Percentiles rank a stretch among this genome's conserved stretches.
Evolutionary conservation across 495 filamentous ascomycete genomes (phyloP).

Genomic region (Aspergillus wentii): DNA sequence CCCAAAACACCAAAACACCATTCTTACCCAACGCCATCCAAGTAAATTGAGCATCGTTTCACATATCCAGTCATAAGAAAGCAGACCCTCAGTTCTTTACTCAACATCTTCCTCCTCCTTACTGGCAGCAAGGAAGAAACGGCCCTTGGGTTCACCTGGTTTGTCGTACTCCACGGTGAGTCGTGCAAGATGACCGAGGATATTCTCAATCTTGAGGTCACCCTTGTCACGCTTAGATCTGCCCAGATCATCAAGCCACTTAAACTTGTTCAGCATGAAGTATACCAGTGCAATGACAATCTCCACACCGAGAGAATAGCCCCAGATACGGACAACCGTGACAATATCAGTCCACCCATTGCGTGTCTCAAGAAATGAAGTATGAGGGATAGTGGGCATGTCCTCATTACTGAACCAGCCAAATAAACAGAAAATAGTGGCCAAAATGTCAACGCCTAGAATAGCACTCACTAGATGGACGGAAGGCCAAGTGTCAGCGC

Average conservation of each 20-base stretch:
- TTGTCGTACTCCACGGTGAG: slow-evolving; percentile 66
- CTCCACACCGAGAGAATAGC: slow-evolving; percentile 66
- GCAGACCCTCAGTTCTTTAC: too few relatives aligned
- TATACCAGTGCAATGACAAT: slow-evolving; percentile 75
- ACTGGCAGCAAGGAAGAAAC: slow-evolving; percentile 31
- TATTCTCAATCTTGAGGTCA: slow-evolving; percentile 71
- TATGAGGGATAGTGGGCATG: slow-evolving; percentile 37
- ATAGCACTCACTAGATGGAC: slow-evolving; percentile 65
- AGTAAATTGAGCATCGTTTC: too few relatives aligned
- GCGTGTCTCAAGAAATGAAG: slow-evolving; percentile 38
- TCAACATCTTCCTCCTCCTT: slow-evolving; percentile 43
- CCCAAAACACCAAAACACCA: too few relatives aligned
- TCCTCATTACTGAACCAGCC: slow-evolving; percentile 58
- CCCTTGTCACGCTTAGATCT: slow-evolving; percentile 61
- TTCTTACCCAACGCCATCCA: too few relatives aligned
- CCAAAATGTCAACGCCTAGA: slow-evolving; percentile 59
- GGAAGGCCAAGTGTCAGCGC: slow-evolving; percentile 60
- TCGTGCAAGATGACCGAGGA: slow-evolving; percentile 64
- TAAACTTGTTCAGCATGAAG: slow-evolving; percentile 61
- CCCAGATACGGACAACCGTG: slow-evolving; percentile 74
- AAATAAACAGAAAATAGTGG: slow-evolving; percentile 68
- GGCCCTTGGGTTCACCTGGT: slow-evolving; percentile 35
- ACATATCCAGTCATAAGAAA: too few relatives aligned
- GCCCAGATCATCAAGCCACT: slow-evolving; percentile 66
- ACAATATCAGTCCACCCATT: slow-evolving; percentile 71